Percentiles rank a stretch among this genome's conserved stretches.
Evolutionary conservation across 805 yeast species (phyloP).

Genomic region (Isabelozyma gotoi): DNA sequence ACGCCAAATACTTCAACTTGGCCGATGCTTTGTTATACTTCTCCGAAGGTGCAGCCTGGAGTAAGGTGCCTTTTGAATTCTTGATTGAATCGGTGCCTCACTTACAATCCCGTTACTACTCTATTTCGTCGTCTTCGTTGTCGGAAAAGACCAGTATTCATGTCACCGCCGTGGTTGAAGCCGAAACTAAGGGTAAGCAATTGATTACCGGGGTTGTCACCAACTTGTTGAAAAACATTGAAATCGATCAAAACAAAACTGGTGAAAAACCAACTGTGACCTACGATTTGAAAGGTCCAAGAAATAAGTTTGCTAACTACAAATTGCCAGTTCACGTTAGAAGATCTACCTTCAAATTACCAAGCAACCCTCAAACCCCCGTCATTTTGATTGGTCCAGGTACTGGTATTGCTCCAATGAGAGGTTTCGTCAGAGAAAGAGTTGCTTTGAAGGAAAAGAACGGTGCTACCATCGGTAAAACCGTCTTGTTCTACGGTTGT

Average conservation of each 20-base stretch:
- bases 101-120: slow-evolving; percentile 92
- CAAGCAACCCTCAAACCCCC: slow-evolving; percentile 79
- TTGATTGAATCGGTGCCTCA: slow-evolving; percentile 77
- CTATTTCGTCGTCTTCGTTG: slow-evolving; percentile 87
- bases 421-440: slow-evolving; percentile 91
- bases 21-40: slow-evolving; percentile 69
- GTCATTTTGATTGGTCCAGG: slow-evolving; percentile 96
- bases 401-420: slow-evolving; percentile 97
- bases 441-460: slow-evolving; percentile 46
- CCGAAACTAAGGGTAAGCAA: slow-evolving; percentile 33
- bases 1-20: slow-evolving; percentile 61
- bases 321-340: slow-evolving; percentile 90
- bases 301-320: slow-evolving; percentile 49
- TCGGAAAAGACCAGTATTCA: slow-evolving; percentile 74
- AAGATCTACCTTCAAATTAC: slow-evolving; percentile 92
- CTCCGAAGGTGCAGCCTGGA: slow-evolving; percentile 72
- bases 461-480: slow-evolving; percentile 56
- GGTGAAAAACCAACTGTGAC: slow-evolving; percentile 44
- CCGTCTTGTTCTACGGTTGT: slow-evolving; percentile 83
- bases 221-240: slow-evolving; percentile 75
- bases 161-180: slow-evolving; percentile 91
- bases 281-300: slow-evolving; percentile 85
- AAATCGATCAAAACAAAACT: slow-evolving; percentile 54
- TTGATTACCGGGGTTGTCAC: slow-evolving; percentile 86
- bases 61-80: slow-evolving; percentile 76